Evolutionary conservation across 139 green algal genomes (phyloP).

Genomic region (Penium margaritaceum): DNA sequence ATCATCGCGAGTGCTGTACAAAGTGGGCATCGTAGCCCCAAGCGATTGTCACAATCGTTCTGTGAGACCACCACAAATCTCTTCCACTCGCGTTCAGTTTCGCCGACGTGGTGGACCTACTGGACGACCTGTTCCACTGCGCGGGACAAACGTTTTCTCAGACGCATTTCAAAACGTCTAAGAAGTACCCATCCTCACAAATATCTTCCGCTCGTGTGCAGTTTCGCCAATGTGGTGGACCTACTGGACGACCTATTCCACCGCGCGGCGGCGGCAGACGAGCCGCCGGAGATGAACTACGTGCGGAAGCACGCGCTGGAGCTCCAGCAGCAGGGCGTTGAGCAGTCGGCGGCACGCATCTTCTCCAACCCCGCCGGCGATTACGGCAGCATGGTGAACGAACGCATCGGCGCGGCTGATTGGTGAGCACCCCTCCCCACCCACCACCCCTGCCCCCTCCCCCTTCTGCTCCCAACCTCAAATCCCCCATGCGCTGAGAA

Average conservation of each 20-base stretch:
- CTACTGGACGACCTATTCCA: constrained; percentile 92
- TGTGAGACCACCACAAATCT: too few species aligned
- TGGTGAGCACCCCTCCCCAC: too few species aligned
- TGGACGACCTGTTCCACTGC: too few species aligned
- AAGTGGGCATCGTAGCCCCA: too few species aligned
- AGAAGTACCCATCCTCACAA: too few species aligned
- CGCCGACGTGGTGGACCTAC: neutral
- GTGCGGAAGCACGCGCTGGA: constrained; percentile 77
- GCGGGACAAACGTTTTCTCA: too few species aligned
- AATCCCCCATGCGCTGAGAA: too few species aligned
- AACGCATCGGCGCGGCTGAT: constrained; percentile 74
- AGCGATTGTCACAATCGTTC: too few species aligned
- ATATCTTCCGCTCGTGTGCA: too few species aligned
- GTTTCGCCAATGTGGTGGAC: constrained; percentile 67
- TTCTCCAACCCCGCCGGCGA: constrained; percentile 89
- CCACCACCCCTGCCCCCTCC: neutral
- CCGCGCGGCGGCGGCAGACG: constrained; percentile 52
- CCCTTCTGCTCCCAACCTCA: neutral
- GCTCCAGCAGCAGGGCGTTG: constrained; percentile 55
- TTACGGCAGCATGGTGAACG: constrained; percentile 97
- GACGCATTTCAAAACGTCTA: too few species aligned
- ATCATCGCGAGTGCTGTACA: too few species aligned
- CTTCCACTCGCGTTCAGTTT: too few species aligned
- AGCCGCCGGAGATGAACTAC: constrained; percentile 80
- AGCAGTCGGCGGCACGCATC: constrained; percentile 59